These are phyloP conservation scores for Escovopsis sp. DNA, from an alignment of 2,329 filamentous ascomycete species.

Conservation along the genomic window DNA sequence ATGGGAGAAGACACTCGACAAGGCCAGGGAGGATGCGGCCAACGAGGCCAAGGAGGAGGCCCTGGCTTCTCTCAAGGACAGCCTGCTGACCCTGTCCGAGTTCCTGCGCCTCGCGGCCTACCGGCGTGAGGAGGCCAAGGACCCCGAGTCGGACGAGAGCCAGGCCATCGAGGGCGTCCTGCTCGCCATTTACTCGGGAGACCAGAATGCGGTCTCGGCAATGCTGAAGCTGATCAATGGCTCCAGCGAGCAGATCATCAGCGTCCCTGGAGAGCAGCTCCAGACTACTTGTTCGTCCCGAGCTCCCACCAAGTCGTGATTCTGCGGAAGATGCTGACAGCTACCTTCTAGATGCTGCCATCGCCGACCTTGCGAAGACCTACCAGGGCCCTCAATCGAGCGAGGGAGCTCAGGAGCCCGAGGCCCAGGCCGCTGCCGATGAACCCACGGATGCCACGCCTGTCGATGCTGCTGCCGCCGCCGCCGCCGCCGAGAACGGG, in stretches of 20 bases:
- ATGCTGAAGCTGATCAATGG: slow-evolving; percentile 68
- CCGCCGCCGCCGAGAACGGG: slow-evolving; percentile 53
- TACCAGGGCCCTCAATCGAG: slow-evolving; percentile 31
- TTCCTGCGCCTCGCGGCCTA: slow-evolving; percentile 70
- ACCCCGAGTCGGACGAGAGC: slow-evolving; percentile 54
- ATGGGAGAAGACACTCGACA: slow-evolving; percentile 42
- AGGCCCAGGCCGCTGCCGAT: slow-evolving; percentile 20
- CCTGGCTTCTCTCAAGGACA: slow-evolving; percentile 44
- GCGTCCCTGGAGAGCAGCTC: slow-evolving; percentile 49
- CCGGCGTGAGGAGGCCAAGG: slow-evolving; percentile 54
- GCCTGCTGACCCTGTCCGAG: slow-evolving; percentile 58
- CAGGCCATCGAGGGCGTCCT: slow-evolving; percentile 70
- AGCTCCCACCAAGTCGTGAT: too few relatives aligned
- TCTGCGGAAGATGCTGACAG: too few relatives aligned
- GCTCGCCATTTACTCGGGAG: slow-evolving; percentile 64
- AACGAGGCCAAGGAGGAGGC: slow-evolving; percentile 33
- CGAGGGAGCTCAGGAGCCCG: slow-evolving; percentile 17
- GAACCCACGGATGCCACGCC: slow-evolving; percentile 48
- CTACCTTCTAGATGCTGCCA: slow-evolving; percentile 17
- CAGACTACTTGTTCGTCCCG: slow-evolving; percentile 49
- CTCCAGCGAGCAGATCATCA: slow-evolving; percentile 48
- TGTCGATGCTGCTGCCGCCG: slow-evolving; percentile 50
- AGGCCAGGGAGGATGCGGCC: slow-evolving; percentile 39
- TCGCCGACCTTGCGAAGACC: slow-evolving; percentile 32
- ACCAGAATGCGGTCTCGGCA: slow-evolving; percentile 56